Base-by-base conservation (phyloP, 148 eudicot species). In the Silene conica region DNA sequence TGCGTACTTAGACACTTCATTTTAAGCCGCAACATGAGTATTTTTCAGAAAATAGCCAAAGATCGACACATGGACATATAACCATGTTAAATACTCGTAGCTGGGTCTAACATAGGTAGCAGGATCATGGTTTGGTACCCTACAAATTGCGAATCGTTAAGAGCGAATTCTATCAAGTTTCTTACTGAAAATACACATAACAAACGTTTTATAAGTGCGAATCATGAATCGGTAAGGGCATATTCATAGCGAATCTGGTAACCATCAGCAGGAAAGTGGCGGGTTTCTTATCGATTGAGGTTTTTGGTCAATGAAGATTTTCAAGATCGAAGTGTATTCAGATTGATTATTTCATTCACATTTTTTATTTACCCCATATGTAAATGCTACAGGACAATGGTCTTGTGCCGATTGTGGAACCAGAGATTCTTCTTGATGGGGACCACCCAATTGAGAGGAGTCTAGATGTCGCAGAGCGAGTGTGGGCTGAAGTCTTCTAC, bases 391-490 rank as follows among this genome's bases (percentile, higher is more conserved):
- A 93, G 98, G 98, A 94, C 79, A 94, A 87, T 62, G 98, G 97
- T 69, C 90, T 94, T 22, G 97, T 94, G 77, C 98, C 98, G 48
- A 94, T 94, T 28, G 98, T 94, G 76, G 98, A 94, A 80, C 98
- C 97, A 25, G 98, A 94, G 89, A 91, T 94, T 79, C 98, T 94
- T 85, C 97, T 94, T 56, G 98, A 94, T 68, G 98, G 97, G 15
- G 98, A 94, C 77, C 98, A 94, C 82, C 76, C 96, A 65, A 94
- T 94, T 28, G 98, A 94, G 71, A 85, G 90, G 80, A 91, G 96
- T 20, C 89, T 89, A 60, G 98, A 89, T 77, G 98, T 94, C 38
- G 97, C 97, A 1, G 96, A 91, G 83, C 80, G 69, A 55, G 96
- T 94, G 23, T 94, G 98, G 98, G 81, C 98, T 45, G 97, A 94